Evolutionary conservation across 2,329 filamentous ascomycete genomes (phyloP), one percentile per base, ranked within the genome.

Genomic region (Chrysoporthe cubensis): DNA sequence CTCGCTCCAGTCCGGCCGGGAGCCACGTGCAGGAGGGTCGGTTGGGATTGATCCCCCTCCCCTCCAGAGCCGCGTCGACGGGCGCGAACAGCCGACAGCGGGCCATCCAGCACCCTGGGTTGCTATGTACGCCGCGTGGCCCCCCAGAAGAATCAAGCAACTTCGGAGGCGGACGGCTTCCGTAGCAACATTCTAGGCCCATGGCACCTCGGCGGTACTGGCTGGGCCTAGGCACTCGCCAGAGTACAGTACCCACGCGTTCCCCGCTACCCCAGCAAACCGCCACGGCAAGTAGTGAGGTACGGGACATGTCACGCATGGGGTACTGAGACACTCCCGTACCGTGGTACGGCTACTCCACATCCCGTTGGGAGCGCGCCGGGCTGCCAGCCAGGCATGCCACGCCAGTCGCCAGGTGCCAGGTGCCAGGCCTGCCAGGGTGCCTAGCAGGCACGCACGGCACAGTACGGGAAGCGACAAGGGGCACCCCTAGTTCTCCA

Each of bases 401-500:
- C 26, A 26, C 26, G 26, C 26, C 26, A 26, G 26, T 2, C 26
- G 26, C 26, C 26, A 26, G 26, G 26, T 26, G 26, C 26, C 26
- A 26, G 26, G 26, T 26, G 26, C 26, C 26, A 26, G 26, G 26
- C 26, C 26, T 26, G 2, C 26, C 26, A 26, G 26, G 26, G 26
- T 26, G 26, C 26, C 26, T 26, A 26, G 26, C 26, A 26, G 26
- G 26, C 26, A 26, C 26, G 26, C 26, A 26, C 26, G 26, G 26
- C 26, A 26, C 26, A 26, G 26, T 26, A 26, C 26, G 26, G 26
- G 26, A 26, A 40, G 32, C 2, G 54, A 57, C 18, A 62, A 63
- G 42, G 61, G 61, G 37, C 34, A 54, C 26, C 61, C 61, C 37
- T 62, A 46, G 32, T 46, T 62, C 46, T 50, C 61, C 21, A 52